These are phyloP conservation scores for Aspergillus sp. DNA, from an alignment of 2,329 filamentous ascomycete genomes.

Conservation along the genomic window DNA sequence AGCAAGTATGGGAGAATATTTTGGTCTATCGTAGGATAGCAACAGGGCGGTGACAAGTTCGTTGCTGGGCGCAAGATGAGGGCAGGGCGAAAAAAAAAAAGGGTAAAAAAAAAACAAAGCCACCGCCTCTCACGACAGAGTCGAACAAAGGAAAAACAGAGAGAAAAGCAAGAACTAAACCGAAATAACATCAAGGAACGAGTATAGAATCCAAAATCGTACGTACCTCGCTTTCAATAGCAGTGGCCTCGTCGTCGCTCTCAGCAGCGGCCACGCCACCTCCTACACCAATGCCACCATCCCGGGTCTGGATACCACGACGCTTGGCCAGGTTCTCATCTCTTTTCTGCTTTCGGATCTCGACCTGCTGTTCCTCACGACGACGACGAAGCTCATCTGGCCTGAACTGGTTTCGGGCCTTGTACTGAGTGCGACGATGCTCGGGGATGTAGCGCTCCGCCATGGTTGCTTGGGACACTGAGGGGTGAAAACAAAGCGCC, in stretches of 20 bases:
- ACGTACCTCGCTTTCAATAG: slow-evolving; percentile 93
- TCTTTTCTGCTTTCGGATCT: slow-evolving; percentile 97
- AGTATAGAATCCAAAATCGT: not conserved
- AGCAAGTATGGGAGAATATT: not conserved
- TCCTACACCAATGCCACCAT: slow-evolving; percentile 57
- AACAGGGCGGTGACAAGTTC: slow-evolving; percentile 38
- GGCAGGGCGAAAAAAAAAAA: slow-evolving; percentile 31
- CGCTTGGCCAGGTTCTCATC: slow-evolving; percentile 99
- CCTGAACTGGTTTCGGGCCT: slow-evolving; percentile 99
- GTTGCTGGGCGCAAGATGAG: slow-evolving; percentile 15
- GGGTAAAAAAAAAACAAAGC: slow-evolving; percentile 3
- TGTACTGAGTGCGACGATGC: slow-evolving; percentile 98
- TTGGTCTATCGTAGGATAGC: slow-evolving; percentile 9
- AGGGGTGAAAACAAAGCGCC: slow-evolving; percentile 32
- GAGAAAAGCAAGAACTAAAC: slow-evolving; percentile 17
- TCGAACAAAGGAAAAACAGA: not conserved
- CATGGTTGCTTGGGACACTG: slow-evolving; percentile 60
- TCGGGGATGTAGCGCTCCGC: slow-evolving; percentile 99
- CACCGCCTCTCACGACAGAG: not conserved
- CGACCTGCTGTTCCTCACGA: slow-evolving; percentile 98
- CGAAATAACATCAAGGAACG: slow-evolving; percentile 7
- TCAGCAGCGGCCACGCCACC: slow-evolving; percentile 79
- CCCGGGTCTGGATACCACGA: slow-evolving; percentile 83
- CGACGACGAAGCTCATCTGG: slow-evolving; percentile 97
- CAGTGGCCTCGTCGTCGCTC: slow-evolving; percentile 94